Evolutionary conservation across 352 stramenopile species (phyloP), one percentile per base, ranked within the genome.

Genomic region (Phytopythium boreale): DNA sequence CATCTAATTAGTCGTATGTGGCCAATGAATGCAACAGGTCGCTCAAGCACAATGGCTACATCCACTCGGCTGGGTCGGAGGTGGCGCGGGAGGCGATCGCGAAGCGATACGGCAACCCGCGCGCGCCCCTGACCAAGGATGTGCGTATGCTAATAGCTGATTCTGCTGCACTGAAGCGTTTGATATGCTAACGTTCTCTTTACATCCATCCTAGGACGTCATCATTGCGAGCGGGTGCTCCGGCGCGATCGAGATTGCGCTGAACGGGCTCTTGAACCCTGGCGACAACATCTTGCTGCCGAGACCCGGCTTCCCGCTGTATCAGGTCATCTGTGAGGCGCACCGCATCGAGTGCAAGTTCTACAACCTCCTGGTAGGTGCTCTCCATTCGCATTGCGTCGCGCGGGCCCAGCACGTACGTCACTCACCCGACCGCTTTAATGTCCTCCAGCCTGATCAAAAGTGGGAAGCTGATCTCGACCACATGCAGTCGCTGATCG

Each of bases 391-490:
- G n/a, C 20, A 41, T 56, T 1, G 10, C n/a, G 43, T 34, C 58
- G 12, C 4, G 19, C 8, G 29, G 49, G 36, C 2, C n/a, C n/a
- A n/a, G n/a, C 53, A 4, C n/a, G 24, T 3, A 52, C 22, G 24
- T 12, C 14, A 24, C 22, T 66, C 22, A 49, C 14, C 22, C 49
- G 6, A 22, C 34, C 22, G 20, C 8, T 31, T 31, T 27, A 4
- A 47, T 22, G 5, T 41, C 43, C 0, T 46, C 15, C 47, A 81
- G 79, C 90, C 93, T 4, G 76, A 96, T 37, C 80, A 87, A 51
- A 89, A 94, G 63, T 99, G 96, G 96, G 89, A 98, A 56, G 89
- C 82, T 29, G 95, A 99, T 67, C 66, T 98, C 29, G 80, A 93
- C 55, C 83, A 97, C 51, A 88, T 99, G 58, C 82, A 98, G 71